Base-by-base conservation (phyloP, 768 basidiomycete genomes). In the Mycena galopus region DNA sequence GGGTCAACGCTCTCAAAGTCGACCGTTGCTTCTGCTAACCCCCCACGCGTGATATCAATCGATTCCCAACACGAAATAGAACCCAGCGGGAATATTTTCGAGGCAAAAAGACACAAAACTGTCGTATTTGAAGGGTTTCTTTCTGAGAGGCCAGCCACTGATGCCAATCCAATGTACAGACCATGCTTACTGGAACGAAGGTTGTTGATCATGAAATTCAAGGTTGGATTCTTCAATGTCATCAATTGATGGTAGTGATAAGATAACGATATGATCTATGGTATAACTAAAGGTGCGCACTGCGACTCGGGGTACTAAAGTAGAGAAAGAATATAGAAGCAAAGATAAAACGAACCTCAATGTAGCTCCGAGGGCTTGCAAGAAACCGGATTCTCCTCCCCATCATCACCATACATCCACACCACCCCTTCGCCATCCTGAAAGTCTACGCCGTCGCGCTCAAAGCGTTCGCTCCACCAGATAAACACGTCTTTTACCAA, bases 391-490 rank as follows among this genome's bases (percentile, higher is more conserved):
- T 9, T 44, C 27, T 30, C 37, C 21, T 71, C 63, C 6, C 4
- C 55, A 21, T 73, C 72, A 21, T 66, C 64, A 12, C 42, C 71
- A 71, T 87, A 88, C 50, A 84, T 73, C 88, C 88, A 90, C 60
- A 89, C 78, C 33, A 89, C 86, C 35, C 86, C 87, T 77, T 88
- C 88, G 19, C 88, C 88, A 73, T 89, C 89, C 74, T 88, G 80
- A 73, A 89, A 84, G 71, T 88, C 84, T 55, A 90, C 81, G 11
- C 86, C 87, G 53, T 83, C 81, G 65, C 78, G 81, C 81, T 88
- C 87, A 68, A 88, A 89, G 60, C 78, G 82, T 73, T 88, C 86
- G 30, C 84, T 82, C 88, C 88, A 89, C 85, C 86, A 86, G 33
- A 89, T 87, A 73, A 88, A 89, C 21, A 88, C 79, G 61, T 89